Evolutionary conservation across 106 monocot genomes (phyloP).

Genomic region (Gastrodia elata): DNA sequence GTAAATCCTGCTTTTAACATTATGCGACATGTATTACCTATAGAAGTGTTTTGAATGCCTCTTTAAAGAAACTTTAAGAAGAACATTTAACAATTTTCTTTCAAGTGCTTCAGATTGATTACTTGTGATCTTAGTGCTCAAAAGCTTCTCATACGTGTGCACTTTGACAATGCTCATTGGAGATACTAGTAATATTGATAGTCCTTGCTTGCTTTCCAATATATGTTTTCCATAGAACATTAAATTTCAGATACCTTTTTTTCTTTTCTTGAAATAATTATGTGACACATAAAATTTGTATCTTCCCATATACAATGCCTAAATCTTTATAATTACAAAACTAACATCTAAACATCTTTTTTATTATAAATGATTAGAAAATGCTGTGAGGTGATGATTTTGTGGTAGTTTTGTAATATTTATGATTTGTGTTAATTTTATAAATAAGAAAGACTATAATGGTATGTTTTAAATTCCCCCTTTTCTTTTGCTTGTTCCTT

Average conservation of each 20-base stretch:
- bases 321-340: too few species aligned
- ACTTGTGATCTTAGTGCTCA: background rate
- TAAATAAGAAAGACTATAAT: too few species aligned
- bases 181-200: conserved; percentile 1
- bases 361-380: too few species aligned
- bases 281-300: too few species aligned
- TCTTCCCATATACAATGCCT: too few species aligned
- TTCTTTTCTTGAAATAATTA: background rate
- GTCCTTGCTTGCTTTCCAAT: background rate
- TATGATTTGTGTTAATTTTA: too few species aligned
- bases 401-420: too few species aligned
- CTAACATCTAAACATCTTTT: too few species aligned
- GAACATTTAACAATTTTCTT: background rate
- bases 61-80: background rate
- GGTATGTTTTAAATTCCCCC: too few species aligned
- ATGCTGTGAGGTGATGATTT: too few species aligned
- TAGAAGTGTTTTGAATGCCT: background rate
- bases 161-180: background rate
- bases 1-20: background rate
- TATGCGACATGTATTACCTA: background rate
- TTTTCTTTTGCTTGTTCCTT: background rate
- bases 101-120: background rate
- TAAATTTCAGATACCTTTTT: background rate
- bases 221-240: background rate
- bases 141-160: background rate